Conservation (phyloP, 2,329 filamentous ascomycete genomes). For the Neofusicoccum umdonicola region DNA sequence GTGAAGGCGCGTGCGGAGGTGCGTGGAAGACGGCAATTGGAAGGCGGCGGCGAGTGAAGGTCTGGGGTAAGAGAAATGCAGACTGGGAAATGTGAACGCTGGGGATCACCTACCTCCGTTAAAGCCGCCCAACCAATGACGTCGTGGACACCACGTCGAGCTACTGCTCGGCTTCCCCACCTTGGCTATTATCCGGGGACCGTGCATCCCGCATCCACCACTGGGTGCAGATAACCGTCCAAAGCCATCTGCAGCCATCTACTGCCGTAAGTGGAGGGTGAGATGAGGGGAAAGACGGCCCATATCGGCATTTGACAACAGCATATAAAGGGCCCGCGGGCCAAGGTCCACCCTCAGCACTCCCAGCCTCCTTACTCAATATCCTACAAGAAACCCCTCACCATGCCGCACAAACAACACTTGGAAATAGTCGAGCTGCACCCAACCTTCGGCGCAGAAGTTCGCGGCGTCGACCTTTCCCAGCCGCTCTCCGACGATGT, state of each 20-base stretch:
- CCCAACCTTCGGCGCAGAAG: conserved; percentile 39
- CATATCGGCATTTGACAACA: background rate
- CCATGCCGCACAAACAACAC: conserved; percentile 7
- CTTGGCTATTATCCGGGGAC: background rate
- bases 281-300: background rate
- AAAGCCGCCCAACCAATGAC: background rate
- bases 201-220: background rate
- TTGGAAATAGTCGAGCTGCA: conserved; percentile 35
- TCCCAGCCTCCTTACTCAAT: too few relatives aligned
- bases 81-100: background rate
- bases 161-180: background rate
- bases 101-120: background rate
- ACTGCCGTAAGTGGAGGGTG: too few relatives aligned
- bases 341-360: too few relatives aligned
- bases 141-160: background rate
- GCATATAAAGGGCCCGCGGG: too few relatives aligned
- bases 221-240: background rate
- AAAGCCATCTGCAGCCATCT: background rate
- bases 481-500: conserved; percentile 32
- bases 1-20: background rate
- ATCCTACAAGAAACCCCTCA: background rate
- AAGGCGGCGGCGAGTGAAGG: background rate
- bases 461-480: conserved; percentile 37
- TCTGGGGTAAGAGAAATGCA: background rate
- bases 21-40: background rate